Evolutionary conservation across 73 alveolate species (phyloP).

Genomic region (Durusdinium trenchii): DNA sequence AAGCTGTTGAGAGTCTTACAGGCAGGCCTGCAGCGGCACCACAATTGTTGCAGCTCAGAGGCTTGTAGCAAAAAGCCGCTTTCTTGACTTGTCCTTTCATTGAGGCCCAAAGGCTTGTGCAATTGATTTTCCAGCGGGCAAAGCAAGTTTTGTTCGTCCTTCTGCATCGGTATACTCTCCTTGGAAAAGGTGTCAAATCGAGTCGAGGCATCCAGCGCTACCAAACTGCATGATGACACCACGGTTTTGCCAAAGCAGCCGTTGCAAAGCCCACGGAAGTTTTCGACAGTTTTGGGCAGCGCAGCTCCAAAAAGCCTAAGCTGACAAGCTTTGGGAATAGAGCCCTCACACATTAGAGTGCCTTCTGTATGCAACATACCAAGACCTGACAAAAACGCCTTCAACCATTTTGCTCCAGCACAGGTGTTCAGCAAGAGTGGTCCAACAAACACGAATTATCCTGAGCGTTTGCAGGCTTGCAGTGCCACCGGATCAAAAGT

Average conservation of each 20-base stretch:
- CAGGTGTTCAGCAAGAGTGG: constrained; percentile 27
- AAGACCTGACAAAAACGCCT: neutral
- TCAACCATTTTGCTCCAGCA: neutral
- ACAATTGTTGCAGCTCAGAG: neutral
- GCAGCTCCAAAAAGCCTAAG: constrained; percentile 60
- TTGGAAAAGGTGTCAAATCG: neutral
- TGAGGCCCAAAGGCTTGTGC: neutral
- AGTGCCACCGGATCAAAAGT: constrained; percentile 46
- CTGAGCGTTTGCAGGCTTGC: neutral
- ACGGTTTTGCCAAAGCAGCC: neutral
- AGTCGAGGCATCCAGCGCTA: neutral
- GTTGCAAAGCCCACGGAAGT: constrained; percentile 79
- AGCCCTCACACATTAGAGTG: neutral
- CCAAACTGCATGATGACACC: neutral
- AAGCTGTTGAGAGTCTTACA: neutral
- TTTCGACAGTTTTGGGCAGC: constrained; percentile 73
- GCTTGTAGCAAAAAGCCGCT: constrained; percentile 83
- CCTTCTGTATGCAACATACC: neutral
- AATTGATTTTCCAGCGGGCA: neutral
- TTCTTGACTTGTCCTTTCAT: constrained; percentile 40
- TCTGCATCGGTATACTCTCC: constrained; percentile 37
- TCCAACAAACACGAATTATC: neutral
- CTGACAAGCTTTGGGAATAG: too few species aligned
- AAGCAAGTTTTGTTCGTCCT: neutral
- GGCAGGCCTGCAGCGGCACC: neutral